Evolutionary conservation across 768 basidiomycete genomes (phyloP).

Genomic region (Rhodotorula paludigena): DNA sequence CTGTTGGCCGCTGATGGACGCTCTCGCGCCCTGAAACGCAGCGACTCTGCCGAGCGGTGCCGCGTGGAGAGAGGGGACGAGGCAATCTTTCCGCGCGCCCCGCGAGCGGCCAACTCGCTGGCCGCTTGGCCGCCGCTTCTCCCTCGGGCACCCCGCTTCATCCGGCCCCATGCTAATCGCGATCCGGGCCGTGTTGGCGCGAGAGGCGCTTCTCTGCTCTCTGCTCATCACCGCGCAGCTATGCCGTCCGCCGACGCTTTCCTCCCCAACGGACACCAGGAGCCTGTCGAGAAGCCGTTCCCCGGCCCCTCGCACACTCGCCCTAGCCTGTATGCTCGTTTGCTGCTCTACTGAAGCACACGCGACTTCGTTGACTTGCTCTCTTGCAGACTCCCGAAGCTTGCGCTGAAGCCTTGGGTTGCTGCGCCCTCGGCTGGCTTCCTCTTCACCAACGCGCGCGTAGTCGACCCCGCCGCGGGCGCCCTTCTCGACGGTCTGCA

Average conservation of each 20-base stretch:
- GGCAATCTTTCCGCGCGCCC: too few species aligned
- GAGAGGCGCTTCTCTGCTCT: not conserved
- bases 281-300: not conserved
- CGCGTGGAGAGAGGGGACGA: too few species aligned
- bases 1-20: too few species aligned
- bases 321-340: not conserved
- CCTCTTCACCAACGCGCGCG: constrained; percentile 46
- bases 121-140: too few species aligned
- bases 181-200: not conserved
- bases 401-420: constrained; percentile 53
- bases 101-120: too few species aligned
- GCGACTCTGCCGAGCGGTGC: too few species aligned
- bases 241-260: not conserved
- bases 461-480: constrained; percentile 47
- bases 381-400: constrained; percentile 41
- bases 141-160: too few species aligned
- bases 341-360: not conserved
- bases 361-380: not conserved
- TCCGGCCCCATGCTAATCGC: too few species aligned
- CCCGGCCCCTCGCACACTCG: constrained; percentile 1
- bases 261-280: not conserved
- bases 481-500: constrained; percentile 43
- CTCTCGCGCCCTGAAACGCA: too few species aligned
- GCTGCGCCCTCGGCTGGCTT: constrained; percentile 39
- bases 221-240: not conserved